Evolutionary conservation across 2,329 filamentous ascomycete species (phyloP).

Genomic region (Tolypocladium tundrense): DNA sequence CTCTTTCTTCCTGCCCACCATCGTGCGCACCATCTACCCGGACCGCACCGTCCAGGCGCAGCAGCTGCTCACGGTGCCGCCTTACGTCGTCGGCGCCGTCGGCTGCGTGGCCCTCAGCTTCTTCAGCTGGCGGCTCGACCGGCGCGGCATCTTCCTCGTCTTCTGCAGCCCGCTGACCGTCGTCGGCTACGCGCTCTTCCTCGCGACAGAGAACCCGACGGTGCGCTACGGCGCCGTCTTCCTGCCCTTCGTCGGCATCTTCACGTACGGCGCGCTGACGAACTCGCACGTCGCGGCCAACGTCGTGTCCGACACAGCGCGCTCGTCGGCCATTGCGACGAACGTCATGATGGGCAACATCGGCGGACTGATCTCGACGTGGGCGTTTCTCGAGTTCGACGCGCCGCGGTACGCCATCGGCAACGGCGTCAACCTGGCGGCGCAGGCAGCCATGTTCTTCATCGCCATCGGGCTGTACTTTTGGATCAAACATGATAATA

Average conservation of each 20-base stretch:
- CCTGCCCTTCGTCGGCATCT: slow-evolving; percentile 52
- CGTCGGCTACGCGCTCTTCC: slow-evolving; percentile 58
- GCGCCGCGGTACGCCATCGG: slow-evolving; percentile 57
- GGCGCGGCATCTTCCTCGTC: slow-evolving; percentile 50
- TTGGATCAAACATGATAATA: slow-evolving; percentile 57
- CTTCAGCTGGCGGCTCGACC: slow-evolving; percentile 48
- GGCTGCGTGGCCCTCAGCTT: slow-evolving; percentile 50
- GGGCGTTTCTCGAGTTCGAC: slow-evolving; percentile 54
- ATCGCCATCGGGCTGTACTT: slow-evolving; percentile 34
- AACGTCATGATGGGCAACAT: slow-evolving; percentile 39
- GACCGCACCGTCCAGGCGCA: slow-evolving; percentile 43
- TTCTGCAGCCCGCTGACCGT: slow-evolving; percentile 49
- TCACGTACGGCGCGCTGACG: slow-evolving; percentile 51
- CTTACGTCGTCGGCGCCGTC: slow-evolving; percentile 56
- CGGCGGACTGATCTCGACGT: slow-evolving; percentile 52
- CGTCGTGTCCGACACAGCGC: slow-evolving; percentile 57
- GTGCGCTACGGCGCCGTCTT: slow-evolving; percentile 60
- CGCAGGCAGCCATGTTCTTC: slow-evolving; percentile 45
- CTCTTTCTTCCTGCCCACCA: slow-evolving; percentile 62
- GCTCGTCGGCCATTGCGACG: slow-evolving; percentile 49
- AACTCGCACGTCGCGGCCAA: slow-evolving; percentile 59
- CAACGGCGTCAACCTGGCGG: slow-evolving; percentile 60
- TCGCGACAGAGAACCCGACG: slow-evolving; percentile 37
- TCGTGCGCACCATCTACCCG: slow-evolving; percentile 60
- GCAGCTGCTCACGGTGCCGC: slow-evolving; percentile 61